These are phyloP conservation scores for Clathrospora elynae DNA, from an alignment of 2,329 filamentous ascomycete species.

Conservation along the genomic window DNA sequence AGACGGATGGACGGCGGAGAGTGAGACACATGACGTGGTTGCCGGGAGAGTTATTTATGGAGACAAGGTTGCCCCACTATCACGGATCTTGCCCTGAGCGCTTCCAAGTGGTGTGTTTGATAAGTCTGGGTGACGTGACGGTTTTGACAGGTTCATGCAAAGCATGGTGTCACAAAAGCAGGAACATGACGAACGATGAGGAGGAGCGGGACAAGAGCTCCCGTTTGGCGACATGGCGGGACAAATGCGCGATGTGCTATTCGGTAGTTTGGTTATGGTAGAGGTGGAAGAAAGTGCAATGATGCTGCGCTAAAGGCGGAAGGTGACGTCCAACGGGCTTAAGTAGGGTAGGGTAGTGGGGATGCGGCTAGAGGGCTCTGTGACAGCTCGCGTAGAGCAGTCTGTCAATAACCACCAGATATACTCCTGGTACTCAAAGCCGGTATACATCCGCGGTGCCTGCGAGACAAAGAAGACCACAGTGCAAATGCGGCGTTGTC, in stretches of 20 bases:
- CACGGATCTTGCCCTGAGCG: not conserved
- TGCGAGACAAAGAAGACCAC: constrained; percentile 2
- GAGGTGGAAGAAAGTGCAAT: constrained; percentile 1
- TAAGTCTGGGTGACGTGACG: not conserved
- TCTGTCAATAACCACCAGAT: constrained; percentile 3
- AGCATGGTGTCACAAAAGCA: not conserved
- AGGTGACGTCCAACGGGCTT: constrained; percentile 16
- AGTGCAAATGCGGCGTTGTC: constrained; percentile 1
- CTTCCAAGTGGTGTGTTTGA: too few relatives aligned
- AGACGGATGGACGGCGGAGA: constrained; percentile 1
- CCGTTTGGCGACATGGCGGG: not conserved
- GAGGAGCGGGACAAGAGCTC: constrained; percentile 2
- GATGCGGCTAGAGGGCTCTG: constrained; percentile 16
- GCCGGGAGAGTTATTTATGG: too few relatives aligned
- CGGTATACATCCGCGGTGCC: constrained; percentile 13
- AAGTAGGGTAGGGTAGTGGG: constrained; percentile 14
- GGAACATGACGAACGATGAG: constrained; percentile 7
- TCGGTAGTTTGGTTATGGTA: not conserved
- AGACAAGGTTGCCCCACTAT: too few relatives aligned
- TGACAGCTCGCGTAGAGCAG: constrained; percentile 12
- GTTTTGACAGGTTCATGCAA: constrained; percentile 5
- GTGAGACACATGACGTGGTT: constrained; percentile 5
- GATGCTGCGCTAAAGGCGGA: constrained; percentile 8
- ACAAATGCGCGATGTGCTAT: not conserved
- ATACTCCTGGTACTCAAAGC: constrained; percentile 10